A percentile compares a stretch with the other conserved stretches of the same genome.
phyloP scores from a whole-genome alignment of 1,284 basidiomycete species.

The Rhizoctonia solani region DNA sequence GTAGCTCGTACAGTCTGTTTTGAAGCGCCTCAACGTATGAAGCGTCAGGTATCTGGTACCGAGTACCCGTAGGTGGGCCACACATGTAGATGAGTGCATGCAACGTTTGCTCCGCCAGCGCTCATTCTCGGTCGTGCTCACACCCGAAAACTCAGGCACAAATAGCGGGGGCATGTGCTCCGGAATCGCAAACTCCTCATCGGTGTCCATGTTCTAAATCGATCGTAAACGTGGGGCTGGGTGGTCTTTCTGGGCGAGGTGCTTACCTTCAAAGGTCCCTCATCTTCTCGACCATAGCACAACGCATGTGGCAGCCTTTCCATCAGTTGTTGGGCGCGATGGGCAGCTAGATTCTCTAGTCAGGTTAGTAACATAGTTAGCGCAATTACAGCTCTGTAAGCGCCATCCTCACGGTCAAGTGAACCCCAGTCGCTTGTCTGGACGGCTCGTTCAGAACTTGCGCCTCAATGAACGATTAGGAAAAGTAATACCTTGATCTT shows the following conservation, averaged over 20 bases:
- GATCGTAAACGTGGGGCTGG: not conserved
- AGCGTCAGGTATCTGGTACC: not conserved
- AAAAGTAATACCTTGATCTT: conserved; percentile 44
- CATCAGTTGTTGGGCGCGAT: conserved; percentile 19
- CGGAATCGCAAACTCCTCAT: not conserved
- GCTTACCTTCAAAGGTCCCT: conserved; percentile 20
- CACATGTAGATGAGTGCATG: not conserved
- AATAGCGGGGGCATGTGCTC: not conserved
- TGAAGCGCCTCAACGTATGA: conserved; percentile 6
- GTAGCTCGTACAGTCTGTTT: not conserved
- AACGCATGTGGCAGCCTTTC: conserved; percentile 9
- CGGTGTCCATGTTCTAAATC: conserved; percentile 19
- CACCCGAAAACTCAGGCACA: not conserved
- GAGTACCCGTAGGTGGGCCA: not conserved
- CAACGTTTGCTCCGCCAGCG: not conserved
- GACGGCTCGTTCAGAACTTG: not conserved
- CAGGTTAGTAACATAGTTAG: not conserved
- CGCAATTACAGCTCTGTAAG: not conserved
- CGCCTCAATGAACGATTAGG: not conserved
- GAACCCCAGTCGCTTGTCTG: conserved; percentile 32
- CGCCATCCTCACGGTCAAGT: conserved; percentile 33
- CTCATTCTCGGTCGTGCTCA: not conserved
- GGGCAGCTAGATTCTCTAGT: conserved; percentile 32
- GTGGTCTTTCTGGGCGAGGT: not conserved
- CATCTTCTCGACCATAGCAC: not conserved